Evolutionary conservation across 805 yeast genomes (phyloP).

Genomic region (Starmerella bombicola): DNA sequence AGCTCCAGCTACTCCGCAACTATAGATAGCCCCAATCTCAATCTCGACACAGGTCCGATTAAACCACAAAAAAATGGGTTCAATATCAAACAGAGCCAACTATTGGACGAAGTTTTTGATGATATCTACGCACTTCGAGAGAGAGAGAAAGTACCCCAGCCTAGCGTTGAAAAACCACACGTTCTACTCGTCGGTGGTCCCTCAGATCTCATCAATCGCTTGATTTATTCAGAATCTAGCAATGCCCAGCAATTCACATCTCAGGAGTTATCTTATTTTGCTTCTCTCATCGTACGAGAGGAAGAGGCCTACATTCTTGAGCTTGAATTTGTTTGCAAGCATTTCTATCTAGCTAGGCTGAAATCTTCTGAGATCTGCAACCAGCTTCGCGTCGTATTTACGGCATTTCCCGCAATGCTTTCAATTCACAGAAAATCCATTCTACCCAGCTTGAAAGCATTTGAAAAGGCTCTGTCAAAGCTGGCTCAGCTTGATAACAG

Average conservation of each 20-base stretch:
- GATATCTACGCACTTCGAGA: constrained; percentile 8
- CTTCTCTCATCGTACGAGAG: constrained; percentile 2
- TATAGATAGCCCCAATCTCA: no score
- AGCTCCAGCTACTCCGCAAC: no score
- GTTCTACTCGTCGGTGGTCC: constrained; percentile 5
- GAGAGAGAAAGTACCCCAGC: not conserved
- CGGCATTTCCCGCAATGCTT: constrained; percentile 10
- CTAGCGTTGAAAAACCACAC: not conserved
- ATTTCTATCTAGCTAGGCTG: constrained; percentile 3
- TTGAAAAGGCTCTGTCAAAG: not conserved
- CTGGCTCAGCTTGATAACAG: not conserved
- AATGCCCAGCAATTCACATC: not conserved
- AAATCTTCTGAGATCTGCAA: not conserved
- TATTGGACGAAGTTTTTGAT: constrained; percentile 7
- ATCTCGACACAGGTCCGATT: not conserved
- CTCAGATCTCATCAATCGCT: constrained; percentile 1
- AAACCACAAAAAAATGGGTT: not conserved
- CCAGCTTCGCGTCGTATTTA: constrained; percentile 4
- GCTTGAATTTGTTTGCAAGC: constrained; percentile 2
- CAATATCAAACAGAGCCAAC: not conserved
- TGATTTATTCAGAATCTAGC: not conserved
- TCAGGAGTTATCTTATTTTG: not conserved
- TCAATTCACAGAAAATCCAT: constrained; percentile 5
- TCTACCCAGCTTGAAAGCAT: constrained; percentile 1
- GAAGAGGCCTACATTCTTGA: constrained; percentile 7